These are phyloP conservation scores for Annulohypoxylon moriforme DNA, from an alignment of 495 filamentous ascomycete genomes.

Conservation along the genomic window DNA sequence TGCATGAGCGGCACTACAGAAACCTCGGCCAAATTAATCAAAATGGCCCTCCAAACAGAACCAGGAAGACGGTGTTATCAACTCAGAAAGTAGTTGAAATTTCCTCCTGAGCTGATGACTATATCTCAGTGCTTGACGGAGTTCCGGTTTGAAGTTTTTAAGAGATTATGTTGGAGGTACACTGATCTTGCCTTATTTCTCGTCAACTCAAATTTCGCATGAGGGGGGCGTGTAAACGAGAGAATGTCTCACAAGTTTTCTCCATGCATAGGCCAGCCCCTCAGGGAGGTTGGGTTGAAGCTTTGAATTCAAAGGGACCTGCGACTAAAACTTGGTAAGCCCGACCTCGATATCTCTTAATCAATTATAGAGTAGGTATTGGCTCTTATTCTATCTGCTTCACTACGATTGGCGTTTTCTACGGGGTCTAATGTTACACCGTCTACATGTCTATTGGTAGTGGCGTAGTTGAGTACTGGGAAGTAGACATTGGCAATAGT, in stretches of 20 bases:
- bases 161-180: not conserved
- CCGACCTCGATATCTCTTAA: not conserved
- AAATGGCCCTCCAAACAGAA: conserved; percentile 1
- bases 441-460: not conserved
- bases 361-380: not conserved
- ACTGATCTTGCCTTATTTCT: not conserved
- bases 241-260: not conserved
- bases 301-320: not conserved
- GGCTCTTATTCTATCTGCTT: not conserved
- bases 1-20: not conserved
- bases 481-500: not conserved
- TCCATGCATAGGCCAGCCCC: not conserved
- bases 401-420: not conserved
- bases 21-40: not conserved
- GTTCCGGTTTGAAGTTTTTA: not conserved
- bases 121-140: not conserved
- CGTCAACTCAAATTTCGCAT: not conserved
- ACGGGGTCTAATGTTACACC: not conserved
- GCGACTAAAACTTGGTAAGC: not conserved
- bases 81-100: not conserved
- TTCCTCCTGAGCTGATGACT: not conserved
- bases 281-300: not conserved
- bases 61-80: not conserved
- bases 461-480: not conserved
- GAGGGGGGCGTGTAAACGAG: not conserved